Base-by-base conservation (phyloP, 2,329 filamentous ascomycete species). In the Clarireedia paspali region DNA sequence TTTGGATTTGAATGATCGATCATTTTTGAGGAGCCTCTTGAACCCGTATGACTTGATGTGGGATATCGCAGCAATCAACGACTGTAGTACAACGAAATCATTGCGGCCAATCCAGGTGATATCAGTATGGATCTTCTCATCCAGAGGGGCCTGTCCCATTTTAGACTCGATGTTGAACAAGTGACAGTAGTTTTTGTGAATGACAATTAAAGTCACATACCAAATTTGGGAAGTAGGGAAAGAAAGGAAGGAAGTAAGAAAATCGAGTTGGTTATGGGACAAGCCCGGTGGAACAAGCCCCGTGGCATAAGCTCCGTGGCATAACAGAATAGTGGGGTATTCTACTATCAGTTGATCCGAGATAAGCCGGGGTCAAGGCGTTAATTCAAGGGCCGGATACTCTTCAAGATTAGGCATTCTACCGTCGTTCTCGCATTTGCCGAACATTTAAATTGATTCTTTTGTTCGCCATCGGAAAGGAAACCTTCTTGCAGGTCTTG, bases 381-480 rank as follows among this genome's bases (percentile, higher is more conserved):
- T 45, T 45, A 45, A 45, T 12, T 6, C 20, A 45, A 17, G 7
- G 20, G 20, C 6, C 12, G 42, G n/a, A 23, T 7, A 45, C n/a
- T 12, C 20, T 45, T 45, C 39, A 40, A 39, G 36, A 51, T 45
- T 26, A 23, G 40, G 12, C 7, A 14, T n/a, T 26, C 34, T 12
- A 34, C 7, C 42, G 40, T 26, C 46, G 52, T 42, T 61, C 80
- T 66, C 75, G 81, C 87, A 96, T 95, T 72, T 97, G 92, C 60
- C 92, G 79, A 9, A 96, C 88, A 70, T 97, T 97, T 48, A 97
- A 68, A 69, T 97, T 97, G 65, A 97, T 83, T 60, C 92, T 79
- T 73, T 96, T 96, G 48, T 81, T 83, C 59, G 74, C 75, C 88
- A 97, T 91, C 91, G 92, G 97, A 1, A 88, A 89, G 62, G 77